Evolutionary conservation across 768 basidiomycete genomes (phyloP), one percentile per base, ranked within the genome.

Genomic region (Rhizopogon sp.): DNA sequence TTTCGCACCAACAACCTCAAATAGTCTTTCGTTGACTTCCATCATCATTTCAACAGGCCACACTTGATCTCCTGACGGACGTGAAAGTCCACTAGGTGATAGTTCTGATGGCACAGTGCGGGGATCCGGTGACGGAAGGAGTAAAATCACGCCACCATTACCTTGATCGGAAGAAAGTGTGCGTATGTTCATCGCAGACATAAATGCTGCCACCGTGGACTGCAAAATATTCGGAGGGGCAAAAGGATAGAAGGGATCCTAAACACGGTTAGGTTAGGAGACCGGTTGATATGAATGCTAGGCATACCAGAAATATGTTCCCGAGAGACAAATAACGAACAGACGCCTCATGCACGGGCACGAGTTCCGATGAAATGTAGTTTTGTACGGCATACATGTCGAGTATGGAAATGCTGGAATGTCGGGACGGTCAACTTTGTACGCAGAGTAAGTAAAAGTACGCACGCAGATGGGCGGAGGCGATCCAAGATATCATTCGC

Each of bases 141-240:
- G 75, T 22, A 84, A 55, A 11, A 79, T 63, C 0, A 56, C 40
- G 1, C 35, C 31, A 1, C 31, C 31, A 11, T 13, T 17, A 22
- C 45, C 33, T n/a, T 4, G 37, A 17, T 28, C 9, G 1, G 39
- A 40, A n/a, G 17, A 3, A 6, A 52, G 41, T 20, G 62, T 59
- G 44, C 56, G 50, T 14, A 65, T 22, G 54, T 59, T 62, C 7
- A 62, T 29, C 28, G 46, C 52, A 22, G 60, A 70, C 53, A 85
- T 63, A 56, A 85, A 72, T 2, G 83, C 74, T 5, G 84, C 82
- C 0, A 82, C 76, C 1, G 80, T 76, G 5, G 77, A 75, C 57
- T 77, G 79, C 43, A 84, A 62, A 35, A 86, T 71, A 58, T 85
- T 85, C 14, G 84, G 84, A 3, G 83, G 78, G 3, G 73, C 62